Evolutionary conservation across 179 eudicot species (phyloP), one percentile per base, ranked within the genome.

Genomic region (Drosera spatulata): DNA sequence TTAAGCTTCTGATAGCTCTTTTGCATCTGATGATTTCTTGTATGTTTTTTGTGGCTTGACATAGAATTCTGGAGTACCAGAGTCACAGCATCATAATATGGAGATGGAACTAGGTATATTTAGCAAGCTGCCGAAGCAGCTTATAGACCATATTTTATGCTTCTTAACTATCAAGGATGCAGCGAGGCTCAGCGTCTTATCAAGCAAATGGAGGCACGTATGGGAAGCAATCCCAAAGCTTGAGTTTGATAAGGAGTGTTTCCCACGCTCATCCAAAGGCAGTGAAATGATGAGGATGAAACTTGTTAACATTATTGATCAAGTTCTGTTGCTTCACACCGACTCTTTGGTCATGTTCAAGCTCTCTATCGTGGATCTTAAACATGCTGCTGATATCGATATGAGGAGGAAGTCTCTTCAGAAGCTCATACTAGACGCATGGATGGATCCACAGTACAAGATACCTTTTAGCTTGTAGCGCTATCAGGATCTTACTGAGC

Each of bases 201-300:
- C 83, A 4, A 73, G 70, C 52, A 67, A 64, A 45, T 82, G 86
- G 33, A 69, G 81, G 62, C 76, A 73, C 66, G 72, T 69, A n/a
- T 76, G 81, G 86, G 66, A 66, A 22, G 45, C 60, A 10, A 63
- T 67, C 14, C 75, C 79, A 37, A 37, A 69, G 13, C 77, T 79
- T 55, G 57, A 71, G 52, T 73, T 82, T 61, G 81, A 82, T 53
- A 46, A 71, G 50, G 61, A 71, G 38, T 71, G 71, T 48, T 71
- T 60, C 41, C 33, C 33, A 22, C 33, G 1, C 33, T 48, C 66
- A 14, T 62, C 69, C 42, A 58, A 52, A n/a, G 69, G 42, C 12
- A 60, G 65, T 40, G 48, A 47, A 39, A 41, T 56, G 33, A 53
- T 60, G 51, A 65, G 63, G 53, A 64, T 64, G 41, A 62, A 65